Base-by-base conservation (phyloP, 2,329 filamentous ascomycete species). In the Neonectria coccinea region DNA sequence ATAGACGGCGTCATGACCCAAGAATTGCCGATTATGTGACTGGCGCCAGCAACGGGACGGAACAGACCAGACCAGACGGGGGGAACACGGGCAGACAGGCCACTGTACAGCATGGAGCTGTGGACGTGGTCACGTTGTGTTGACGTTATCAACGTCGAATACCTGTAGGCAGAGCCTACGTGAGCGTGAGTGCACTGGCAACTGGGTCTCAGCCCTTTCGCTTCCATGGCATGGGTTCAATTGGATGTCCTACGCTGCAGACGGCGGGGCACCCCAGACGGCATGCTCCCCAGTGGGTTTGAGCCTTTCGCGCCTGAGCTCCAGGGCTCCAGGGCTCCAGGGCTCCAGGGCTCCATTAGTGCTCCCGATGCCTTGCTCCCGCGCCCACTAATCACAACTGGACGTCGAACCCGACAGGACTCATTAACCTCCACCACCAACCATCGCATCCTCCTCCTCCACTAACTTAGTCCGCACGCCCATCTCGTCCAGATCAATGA, bases 401-500 rank as follows among this genome's bases (percentile, higher is more conserved):
- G 48, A 29, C 47, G 25, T 50, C 9, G 47, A 50, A 39, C 36
- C 36, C 36, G 36, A 25, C 22, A 25, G 22, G 22, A 50, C 47
- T 60, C 70, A 53, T 67, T 64, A 55, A 56, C 66, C 62, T 59
- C 61, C 53, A 29, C 70, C 68, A 69, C 66, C 66, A 70, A 68
- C 62, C 67, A 66, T 67, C 67, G 71, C 62, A 64, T 56, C 60
- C 61, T 67, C 62, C 61, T 22, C 64, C 64, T 67, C 62, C 64
- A 58, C 64, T 22, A 22, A 22, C 22, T 22, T 62, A 54, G 52
- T 50, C 70, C 62, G 68, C 60, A 63, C 65, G 53, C 48, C 59
- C 59, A 57, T 62, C 63, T 69, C 56, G 48, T 66, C 62, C 58
- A 64, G 68, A 56, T 72, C 70, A 64, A 72, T 72, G 70, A 72